Conservation (phyloP, 2,329 filamentous ascomycete genomes). For the Dactylonectria macrodidyma region DNA sequence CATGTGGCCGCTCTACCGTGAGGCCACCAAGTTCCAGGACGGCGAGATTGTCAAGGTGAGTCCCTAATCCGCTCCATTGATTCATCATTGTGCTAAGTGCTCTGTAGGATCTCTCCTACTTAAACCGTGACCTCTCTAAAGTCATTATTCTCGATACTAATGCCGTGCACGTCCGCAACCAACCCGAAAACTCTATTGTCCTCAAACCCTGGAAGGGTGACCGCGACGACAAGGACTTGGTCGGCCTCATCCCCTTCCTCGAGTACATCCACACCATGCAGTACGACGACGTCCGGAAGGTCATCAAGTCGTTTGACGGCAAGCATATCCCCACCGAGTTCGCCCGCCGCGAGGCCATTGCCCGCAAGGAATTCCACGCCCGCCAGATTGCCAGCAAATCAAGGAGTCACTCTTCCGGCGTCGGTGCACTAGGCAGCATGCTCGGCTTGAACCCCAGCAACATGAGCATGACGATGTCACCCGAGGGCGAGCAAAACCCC, state of each 20-base stretch:
- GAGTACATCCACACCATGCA: constrained; percentile 98
- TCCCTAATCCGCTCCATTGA: not conserved
- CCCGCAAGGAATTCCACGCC: constrained; percentile 87
- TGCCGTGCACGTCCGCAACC: constrained; percentile 83
- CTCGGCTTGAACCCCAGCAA: constrained; percentile 83
- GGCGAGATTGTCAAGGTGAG: constrained; percentile 95
- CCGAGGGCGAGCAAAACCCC: constrained; percentile 78
- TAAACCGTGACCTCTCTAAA: constrained; percentile 96
- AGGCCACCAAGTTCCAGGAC: constrained; percentile 97
- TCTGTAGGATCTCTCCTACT: constrained; percentile 89
- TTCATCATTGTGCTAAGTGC: constrained; percentile 33
- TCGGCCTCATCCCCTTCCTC: constrained; percentile 93
- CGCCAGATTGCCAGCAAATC: constrained; percentile 79
- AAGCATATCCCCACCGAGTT: constrained; percentile 93
- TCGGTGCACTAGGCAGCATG: constrained; percentile 78
- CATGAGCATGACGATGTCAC: constrained; percentile 72
- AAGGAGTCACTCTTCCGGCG: constrained; percentile 71
- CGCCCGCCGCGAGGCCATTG: constrained; percentile 86
- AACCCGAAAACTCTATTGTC: constrained; percentile 97
- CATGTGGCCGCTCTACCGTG: constrained; percentile 93
- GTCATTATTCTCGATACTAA: constrained; percentile 96
- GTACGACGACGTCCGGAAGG: constrained; percentile 87
- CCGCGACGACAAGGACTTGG: constrained; percentile 85
- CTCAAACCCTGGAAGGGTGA: constrained; percentile 92
- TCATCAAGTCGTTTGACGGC: constrained; percentile 90